Evolutionary conservation across 164 flowering plant species (phyloP).

Genomic region (Platanus orientalis): DNA sequence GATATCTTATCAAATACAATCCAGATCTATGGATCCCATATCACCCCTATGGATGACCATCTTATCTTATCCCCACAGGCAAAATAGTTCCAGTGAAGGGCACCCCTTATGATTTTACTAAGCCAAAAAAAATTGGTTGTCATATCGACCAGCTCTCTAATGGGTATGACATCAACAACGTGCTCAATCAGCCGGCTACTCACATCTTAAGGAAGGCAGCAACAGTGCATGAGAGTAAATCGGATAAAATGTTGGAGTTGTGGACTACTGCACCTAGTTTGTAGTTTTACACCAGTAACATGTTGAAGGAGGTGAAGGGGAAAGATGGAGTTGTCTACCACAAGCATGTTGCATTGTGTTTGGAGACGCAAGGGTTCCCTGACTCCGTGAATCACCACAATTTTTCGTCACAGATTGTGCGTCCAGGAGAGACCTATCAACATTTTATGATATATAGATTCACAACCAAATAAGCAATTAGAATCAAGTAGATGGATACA

Average conservation of each 20-base stretch:
- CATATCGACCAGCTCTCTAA: conserved; percentile 37
- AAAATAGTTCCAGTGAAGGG: conserved; percentile 42
- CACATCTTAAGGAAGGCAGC: conserved; percentile 38
- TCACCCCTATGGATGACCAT: conserved; percentile 56
- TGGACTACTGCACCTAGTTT: conserved; percentile 54
- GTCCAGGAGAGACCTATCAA: no score
- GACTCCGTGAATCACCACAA: no score
- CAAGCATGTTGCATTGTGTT: no score
- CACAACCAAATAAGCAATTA: no score
- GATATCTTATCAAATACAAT: no score
- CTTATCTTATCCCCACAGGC: conserved; percentile 86
- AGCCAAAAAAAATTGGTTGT: conserved; percentile 38
- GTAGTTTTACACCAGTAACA: conserved; percentile 61
- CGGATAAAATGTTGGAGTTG: conserved; percentile 55
- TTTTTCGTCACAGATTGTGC: no score
- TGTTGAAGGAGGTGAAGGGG: no score
- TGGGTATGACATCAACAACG: no score
- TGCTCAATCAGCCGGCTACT: conserved; percentile 27
- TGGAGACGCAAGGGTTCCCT: no score
- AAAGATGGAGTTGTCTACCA: no score
- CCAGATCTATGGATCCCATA: conserved; percentile 48
- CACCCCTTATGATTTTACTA: conserved; percentile 67
- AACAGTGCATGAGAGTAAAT: conserved; percentile 34
- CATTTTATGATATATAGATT: no score
- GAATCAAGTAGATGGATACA: no score